Conservation (phyloP, 345 rosid species). For the Brassica juncea region DNA sequence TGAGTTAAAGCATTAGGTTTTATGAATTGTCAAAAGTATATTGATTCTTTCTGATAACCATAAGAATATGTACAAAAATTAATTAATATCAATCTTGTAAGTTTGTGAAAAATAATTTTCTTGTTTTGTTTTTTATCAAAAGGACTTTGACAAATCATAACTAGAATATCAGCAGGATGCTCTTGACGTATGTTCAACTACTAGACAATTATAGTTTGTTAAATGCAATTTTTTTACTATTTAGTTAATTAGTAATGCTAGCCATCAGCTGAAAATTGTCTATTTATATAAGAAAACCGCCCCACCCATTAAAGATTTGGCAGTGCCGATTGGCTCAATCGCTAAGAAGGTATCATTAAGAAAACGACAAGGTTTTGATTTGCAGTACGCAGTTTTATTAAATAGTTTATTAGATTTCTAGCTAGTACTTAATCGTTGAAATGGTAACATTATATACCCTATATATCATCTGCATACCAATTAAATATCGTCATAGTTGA, state of each 20-base stretch:
- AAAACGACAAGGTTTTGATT: slow-evolving; percentile 23
- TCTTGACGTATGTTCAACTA: background rate
- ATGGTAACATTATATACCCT: background rate
- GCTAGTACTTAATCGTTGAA: background rate
- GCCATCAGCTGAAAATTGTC: background rate
- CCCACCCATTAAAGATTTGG: background rate
- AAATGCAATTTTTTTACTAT: background rate
- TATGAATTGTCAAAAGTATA: background rate
- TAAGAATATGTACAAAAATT: background rate
- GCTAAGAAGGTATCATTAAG: slow-evolving; percentile 8
- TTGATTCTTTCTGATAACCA: background rate
- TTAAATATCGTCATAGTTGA: background rate
- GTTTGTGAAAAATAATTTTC: background rate
- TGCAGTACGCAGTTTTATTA: background rate
- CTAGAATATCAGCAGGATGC: background rate
- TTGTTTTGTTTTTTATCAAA: background rate
- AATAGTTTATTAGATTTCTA: background rate
- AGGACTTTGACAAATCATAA: background rate
- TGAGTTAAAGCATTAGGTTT: background rate
- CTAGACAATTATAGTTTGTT: background rate
- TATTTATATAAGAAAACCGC: background rate
- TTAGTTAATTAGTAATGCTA: background rate
- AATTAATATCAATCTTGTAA: background rate
- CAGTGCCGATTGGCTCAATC: slow-evolving; percentile 24
- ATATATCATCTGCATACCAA: background rate